Conservation (phyloP, 257 asterid species). For the Hygrophila difformis region DNA sequence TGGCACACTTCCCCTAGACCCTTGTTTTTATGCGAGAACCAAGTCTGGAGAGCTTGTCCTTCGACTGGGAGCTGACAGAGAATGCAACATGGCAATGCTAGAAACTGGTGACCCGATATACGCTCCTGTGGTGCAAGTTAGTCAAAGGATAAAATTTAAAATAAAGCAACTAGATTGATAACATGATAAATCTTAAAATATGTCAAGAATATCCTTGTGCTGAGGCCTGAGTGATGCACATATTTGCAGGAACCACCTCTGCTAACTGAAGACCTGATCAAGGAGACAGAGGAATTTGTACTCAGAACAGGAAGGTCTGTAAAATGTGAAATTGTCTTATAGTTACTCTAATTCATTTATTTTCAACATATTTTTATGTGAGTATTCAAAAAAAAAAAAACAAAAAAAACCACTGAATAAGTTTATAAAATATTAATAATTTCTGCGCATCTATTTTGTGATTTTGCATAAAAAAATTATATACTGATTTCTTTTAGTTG, state of each 20-base stretch:
- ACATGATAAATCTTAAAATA: too few relatives aligned
- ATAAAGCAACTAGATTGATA: constrained; percentile 11
- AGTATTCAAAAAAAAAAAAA: too few relatives aligned
- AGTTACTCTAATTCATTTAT: too few relatives aligned
- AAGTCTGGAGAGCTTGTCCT: constrained; percentile 74
- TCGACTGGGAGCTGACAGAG: constrained; percentile 80
- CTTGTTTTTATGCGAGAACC: constrained; percentile 53
- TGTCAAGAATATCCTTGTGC: too few relatives aligned
- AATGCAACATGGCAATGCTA: constrained; percentile 68
- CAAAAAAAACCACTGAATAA: too few relatives aligned
- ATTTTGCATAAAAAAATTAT: too few relatives aligned
- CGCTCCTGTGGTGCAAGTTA: constrained; percentile 89
- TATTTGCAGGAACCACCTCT: constrained; percentile 76
- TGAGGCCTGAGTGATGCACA: too few relatives aligned
- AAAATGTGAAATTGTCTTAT: neutral
- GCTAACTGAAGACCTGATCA: constrained; percentile 89
- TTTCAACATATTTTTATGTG: too few relatives aligned
- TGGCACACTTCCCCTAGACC: constrained; percentile 28
- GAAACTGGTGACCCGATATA: constrained; percentile 92
- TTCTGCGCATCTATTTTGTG: too few relatives aligned
- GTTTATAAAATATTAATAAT: too few relatives aligned
- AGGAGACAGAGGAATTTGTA: constrained; percentile 97
- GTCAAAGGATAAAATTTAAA: constrained; percentile 20
- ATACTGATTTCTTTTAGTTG: too few relatives aligned
- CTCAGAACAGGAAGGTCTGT: constrained; percentile 94